Evolutionary conservation across 371 early-diverging fungal species (phyloP), one percentile per base, ranked within the genome.

Genomic region (Batkoa obscura): DNA sequence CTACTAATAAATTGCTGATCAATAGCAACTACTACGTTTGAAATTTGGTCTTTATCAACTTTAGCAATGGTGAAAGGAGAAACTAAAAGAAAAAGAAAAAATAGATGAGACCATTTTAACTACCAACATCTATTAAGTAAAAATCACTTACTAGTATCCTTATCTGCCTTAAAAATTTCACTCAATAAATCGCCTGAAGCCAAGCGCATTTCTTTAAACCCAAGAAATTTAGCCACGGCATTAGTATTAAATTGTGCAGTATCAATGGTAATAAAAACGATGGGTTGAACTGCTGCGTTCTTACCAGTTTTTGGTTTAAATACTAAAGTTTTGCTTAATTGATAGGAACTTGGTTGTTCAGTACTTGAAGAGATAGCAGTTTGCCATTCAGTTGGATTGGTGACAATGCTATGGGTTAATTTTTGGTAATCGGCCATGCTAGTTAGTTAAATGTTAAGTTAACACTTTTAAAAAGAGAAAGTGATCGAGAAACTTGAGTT

Each of bases 261-360:
- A 12, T 74, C 76, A 46, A 72, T 63, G 15, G 80, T 79, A 58
- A 82, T 62, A 31, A 80, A 74, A 43, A 82, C 61, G 3, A 82
- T 74, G 2, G 79, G 81, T 0, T 80, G 77, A 23, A 71, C 67
- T 35, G 74, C 59, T 17, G 76, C 80, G 0, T 73, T 64, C 66
- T 82, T 82, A 55, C 79, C 73, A 37, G 76, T 76, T 70, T 82
- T 82, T 38, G 83, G 83, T 72, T 82, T 82, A 50, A 79, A 68
- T 56, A 82, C 76, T 55, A 82, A 68, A 15, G 76, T 77, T 62
- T 82, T 80, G 60, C 79, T 76, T 15, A 69, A 56, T 37, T 66
- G 60, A 30, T 53, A 53, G n/a, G 9, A 6, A 12, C 15, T 13
- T 8, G 35, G 15, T 12, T 32, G 6, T 35, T 35, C 38, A 5